Base-by-base conservation (phyloP, 202 grass and related monocot genomes). In the Schoenoplectus triqueter region DNA sequence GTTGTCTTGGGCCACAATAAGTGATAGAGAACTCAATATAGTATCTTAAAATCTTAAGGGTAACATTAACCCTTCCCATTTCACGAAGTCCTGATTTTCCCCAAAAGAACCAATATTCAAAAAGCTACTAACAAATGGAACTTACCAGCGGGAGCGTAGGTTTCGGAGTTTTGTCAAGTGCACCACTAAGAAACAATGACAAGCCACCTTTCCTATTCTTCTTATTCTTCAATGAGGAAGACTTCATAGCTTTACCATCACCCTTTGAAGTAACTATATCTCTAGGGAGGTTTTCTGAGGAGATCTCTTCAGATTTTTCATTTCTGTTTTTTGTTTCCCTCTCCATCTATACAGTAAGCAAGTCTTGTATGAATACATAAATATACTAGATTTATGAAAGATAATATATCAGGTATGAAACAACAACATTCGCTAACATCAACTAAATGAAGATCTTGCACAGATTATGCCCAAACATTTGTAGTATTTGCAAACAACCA, bases 121-220 rank as follows among this genome's bases (percentile, higher is more conserved):
- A 60, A 47, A 41, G 15, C 3, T 47, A 8, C 44, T 13, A 49
- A 40, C 9, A 52, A 68, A 76, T 80, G 81, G 10, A 57, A 68
- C 80, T 87, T 85, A 73, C 82, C 64, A 78, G 66, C 47, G 91
- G 86, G 0, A 2, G 80, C 48, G 78, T 87, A 86, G 71, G 86
- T 84, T 90, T 95, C 49, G 91, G 89, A 84, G 90, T 86, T 86
- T 94, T 91, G 73, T 99, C 96, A 57, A 99, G 93, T 91, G 96
- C 96, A 87, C 96, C 93, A 82, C 87, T 95, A 81, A 99, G 82
- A 86, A 99, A 99, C 88, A 95, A 74, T 3, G 96, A 99, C 59
- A 99, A 60, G 22, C 96, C 96, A 73, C 93, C 96, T 90, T 95
- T 99, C 82, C 87, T 90, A 20, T 91, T 95, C 75, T 99, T 99